Evolutionary conservation across 495 filamentous ascomycete species (phyloP), one percentile per base, ranked within the genome.

Genomic region (Podospora conica): DNA sequence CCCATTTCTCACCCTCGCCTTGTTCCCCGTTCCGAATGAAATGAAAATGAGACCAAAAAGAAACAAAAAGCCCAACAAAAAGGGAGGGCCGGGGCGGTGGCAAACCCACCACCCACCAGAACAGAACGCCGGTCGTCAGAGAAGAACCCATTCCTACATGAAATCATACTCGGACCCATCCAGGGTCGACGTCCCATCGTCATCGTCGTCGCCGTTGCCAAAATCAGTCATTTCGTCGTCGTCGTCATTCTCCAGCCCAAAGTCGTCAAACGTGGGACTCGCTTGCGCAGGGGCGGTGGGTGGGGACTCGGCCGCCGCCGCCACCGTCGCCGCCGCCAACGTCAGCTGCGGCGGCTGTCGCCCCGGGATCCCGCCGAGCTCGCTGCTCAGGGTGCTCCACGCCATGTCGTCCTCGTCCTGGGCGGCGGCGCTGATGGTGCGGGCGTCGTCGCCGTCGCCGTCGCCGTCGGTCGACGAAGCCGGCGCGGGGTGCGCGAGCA

Each of bases 401-500:
- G 63, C 63, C 27, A 58, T 33, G 10, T 33, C 64, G 54, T 67
- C 61, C 5, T 22, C 63, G 12, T 58, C 53, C 12, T 54, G 40
- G 15, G n/a, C 15, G 15, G 40, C 63, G 8, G 55, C 28, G 28
- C 12, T 48, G 27, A 25, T 53, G 18, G 27, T 18, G 18, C 53
- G 5, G 4, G 21, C 25, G 22, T 55, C 54, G 3, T 64, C 63
- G 20, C 69, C 70, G 22, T 74, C 25, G 22, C 29, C 54, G 3
- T 64, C 63, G 20, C 69, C 70, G 22, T 74, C 68, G n/a, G 21
- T 7, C 22, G 60, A 68, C 21, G 74, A 24, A n/a, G 72, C 73
- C 54, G 58, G 55, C 7, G 69, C 72, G 3, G 75, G 73, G 3
- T 55, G 63, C 1, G 70, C 69, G 0, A 74, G 76, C 33, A 60